These are phyloP conservation scores for Gentiana dahurica DNA, from an alignment of 257 asterid species.

Conservation along the genomic window DNA sequence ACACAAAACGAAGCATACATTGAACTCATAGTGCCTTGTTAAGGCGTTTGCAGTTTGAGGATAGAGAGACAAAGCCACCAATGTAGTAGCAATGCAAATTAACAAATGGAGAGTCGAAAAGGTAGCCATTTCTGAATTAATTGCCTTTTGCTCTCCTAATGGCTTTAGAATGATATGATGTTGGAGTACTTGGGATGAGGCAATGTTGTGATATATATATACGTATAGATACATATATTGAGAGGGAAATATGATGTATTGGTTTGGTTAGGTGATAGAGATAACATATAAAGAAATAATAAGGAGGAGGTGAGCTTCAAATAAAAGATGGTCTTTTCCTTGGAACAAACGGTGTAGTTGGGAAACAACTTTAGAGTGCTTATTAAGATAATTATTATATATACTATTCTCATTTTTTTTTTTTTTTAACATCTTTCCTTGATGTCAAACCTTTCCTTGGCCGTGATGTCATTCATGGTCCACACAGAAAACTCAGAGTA, in stretches of 20 bases:
- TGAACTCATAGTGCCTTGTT: conserved; percentile 52
- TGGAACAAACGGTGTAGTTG: conserved; percentile 29
- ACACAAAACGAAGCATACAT: conserved; percentile 20
- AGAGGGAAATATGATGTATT: conserved; percentile 7
- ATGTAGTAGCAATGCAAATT: conserved; percentile 18
- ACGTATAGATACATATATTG: conserved; percentile 10
- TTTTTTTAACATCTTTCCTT: conserved; percentile 3
- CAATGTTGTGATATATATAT: conserved; percentile 5
- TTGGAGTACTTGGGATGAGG: neutral
- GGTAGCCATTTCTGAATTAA: conserved; percentile 8
- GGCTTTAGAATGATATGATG: neutral
- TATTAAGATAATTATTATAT: conserved; percentile 19
- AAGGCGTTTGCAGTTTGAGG: conserved; percentile 31
- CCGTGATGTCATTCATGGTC: conserved; percentile 15
- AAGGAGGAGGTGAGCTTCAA: conserved; percentile 11
- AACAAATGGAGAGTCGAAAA: conserved; percentile 10
- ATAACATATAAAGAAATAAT: neutral
- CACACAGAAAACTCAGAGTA: neutral
- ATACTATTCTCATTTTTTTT: too few species aligned
- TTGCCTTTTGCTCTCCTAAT: neutral
- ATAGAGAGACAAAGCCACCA: conserved; percentile 19
- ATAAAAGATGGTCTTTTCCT: conserved; percentile 15
- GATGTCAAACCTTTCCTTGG: conserved; percentile 18
- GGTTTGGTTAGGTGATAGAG: conserved; percentile 19
- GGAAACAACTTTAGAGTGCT: conserved; percentile 54